These are phyloP conservation scores for Penicillium silybi DNA, from an alignment of 495 filamentous ascomycete genomes.

Conservation along the genomic window DNA sequence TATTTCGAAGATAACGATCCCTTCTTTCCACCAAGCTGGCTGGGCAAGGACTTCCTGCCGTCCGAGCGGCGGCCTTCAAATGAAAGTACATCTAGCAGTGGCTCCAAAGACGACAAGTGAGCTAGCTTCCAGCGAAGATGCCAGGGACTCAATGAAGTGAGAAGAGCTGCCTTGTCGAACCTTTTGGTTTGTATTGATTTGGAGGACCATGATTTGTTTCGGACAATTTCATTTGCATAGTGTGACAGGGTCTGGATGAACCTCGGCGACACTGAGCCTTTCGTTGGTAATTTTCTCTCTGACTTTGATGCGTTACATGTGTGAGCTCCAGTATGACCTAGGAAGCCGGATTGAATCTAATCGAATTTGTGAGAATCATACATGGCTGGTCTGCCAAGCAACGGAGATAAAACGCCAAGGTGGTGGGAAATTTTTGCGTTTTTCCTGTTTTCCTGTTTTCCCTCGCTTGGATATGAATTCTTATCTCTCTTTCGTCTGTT, in stretches of 20 bases:
- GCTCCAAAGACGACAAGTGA: not conserved
- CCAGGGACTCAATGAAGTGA: not conserved
- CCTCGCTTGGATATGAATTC: not conserved
- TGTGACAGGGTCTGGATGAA: not conserved
- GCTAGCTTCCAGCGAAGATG: not conserved
- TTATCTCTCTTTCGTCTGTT: not conserved
- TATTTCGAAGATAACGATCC: slow-evolving; percentile 41
- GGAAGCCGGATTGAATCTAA: not conserved
- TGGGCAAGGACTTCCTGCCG: slow-evolving; percentile 18
- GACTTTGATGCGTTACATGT: not conserved
- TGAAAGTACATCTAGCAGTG: slow-evolving; percentile 8
- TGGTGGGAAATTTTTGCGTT: slow-evolving; percentile 1
- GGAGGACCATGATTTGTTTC: not conserved
- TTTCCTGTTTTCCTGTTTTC: not conserved
- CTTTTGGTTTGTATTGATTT: not conserved
- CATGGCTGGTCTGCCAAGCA: slow-evolving; percentile 3
- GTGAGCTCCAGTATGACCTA: not conserved
- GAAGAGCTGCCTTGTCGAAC: not conserved
- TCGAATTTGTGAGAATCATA: not conserved
- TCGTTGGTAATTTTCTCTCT: not conserved
- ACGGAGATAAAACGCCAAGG: slow-evolving; percentile 7
- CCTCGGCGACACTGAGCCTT: not conserved
- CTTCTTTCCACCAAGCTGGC: slow-evolving; percentile 39
- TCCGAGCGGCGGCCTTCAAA: slow-evolving; percentile 13
- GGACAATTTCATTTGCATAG: not conserved